These are phyloP conservation scores for Colletotrichum aenigma DNA, from an alignment of 2,329 filamentous ascomycete species.

Conservation along the genomic window DNA sequence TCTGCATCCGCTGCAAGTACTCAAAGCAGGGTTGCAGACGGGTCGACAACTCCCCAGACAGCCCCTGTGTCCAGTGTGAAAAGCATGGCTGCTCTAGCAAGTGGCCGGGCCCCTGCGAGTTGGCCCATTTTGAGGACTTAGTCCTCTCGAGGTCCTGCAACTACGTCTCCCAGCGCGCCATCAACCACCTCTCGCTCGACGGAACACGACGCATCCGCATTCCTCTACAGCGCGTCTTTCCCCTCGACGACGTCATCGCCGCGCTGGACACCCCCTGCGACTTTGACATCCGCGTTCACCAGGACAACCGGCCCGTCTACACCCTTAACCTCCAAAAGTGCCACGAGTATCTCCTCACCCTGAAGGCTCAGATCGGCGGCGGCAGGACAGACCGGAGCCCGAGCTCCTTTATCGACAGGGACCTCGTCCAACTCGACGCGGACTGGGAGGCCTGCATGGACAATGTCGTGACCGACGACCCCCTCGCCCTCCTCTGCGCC, in stretches of 20 bases:
- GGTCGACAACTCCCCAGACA: not conserved
- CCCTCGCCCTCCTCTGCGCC: conserved; percentile 41
- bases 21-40: conserved; percentile 13
- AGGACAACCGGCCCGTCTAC: conserved; percentile 44
- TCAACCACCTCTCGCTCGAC: conserved; percentile 43
- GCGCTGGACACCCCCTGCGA: conserved; percentile 39
- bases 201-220: conserved; percentile 37
- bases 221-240: conserved; percentile 42
- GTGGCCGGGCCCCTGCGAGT: conserved; percentile 37
- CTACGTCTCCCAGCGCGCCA: conserved; percentile 46
- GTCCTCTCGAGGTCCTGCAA: conserved; percentile 48
- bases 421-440: conserved; percentile 31
- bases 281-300: conserved; percentile 46
- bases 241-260: conserved; percentile 38
- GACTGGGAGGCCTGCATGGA: conserved; percentile 44
- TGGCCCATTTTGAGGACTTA: conserved; percentile 45
- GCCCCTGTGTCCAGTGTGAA: conserved; percentile 12
- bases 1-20: conserved; percentile 22
- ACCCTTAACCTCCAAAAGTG: conserved; percentile 43
- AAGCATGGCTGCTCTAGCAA: not conserved
- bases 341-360: conserved; percentile 39
- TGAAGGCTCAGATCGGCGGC: conserved; percentile 41
- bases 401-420: conserved; percentile 45
- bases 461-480: conserved; percentile 40
- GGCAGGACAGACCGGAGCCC: conserved; percentile 40